Conservation (phyloP, 305 asterid species). For the Fraxinus xanthoxyloides region DNA sequence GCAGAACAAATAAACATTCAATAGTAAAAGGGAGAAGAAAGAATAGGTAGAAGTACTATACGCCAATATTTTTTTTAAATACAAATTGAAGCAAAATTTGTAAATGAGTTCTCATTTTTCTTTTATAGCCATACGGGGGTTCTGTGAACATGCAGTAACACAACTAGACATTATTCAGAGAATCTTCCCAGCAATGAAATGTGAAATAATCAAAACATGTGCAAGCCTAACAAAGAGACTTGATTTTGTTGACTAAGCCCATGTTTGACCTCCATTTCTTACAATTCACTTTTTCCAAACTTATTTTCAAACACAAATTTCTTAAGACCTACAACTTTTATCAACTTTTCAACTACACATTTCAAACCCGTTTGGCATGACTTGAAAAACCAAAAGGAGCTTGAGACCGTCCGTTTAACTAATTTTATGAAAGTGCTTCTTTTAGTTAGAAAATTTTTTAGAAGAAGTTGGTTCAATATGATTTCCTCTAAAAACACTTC, state of each 20-base stretch:
- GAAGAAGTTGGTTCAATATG: too few relatives aligned
- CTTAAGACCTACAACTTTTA: neutral
- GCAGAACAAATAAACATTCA: neutral
- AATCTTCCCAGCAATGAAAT: neutral
- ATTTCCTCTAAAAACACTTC: too few relatives aligned
- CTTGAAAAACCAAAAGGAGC: too few relatives aligned
- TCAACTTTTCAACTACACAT: neutral
- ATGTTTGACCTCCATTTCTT: neutral
- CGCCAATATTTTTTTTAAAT: neutral
- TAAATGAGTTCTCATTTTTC: neutral
- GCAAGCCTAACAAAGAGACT: neutral
- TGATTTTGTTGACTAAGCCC: neutral
- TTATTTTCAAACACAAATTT: neutral
- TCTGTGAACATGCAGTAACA: neutral
- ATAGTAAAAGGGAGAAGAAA: neutral
- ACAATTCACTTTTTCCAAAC: neutral
- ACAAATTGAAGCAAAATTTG: neutral
- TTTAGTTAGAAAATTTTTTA: too few relatives aligned
- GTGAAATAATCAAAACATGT: neutral
- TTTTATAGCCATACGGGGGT: neutral
- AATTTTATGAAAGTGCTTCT: too few relatives aligned
- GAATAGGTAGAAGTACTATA: neutral
- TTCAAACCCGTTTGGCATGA: too few relatives aligned
- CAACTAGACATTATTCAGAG: neutral
- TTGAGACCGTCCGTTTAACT: too few relatives aligned